These are phyloP conservation scores for Chenopodium quinoa DNA, from an alignment of 148 eudicot genomes.

Conservation along the genomic window DNA sequence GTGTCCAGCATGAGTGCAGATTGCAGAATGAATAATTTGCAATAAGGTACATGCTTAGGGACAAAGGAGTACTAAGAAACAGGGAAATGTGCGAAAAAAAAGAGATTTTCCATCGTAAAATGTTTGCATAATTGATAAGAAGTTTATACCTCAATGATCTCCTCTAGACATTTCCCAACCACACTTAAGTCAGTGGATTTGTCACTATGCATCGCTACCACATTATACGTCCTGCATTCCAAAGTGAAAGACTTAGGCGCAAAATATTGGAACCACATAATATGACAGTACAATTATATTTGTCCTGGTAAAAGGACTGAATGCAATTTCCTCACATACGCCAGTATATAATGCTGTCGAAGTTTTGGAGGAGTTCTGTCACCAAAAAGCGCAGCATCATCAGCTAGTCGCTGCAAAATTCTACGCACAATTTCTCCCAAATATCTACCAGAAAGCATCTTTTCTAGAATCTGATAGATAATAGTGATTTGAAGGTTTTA, in stretches of 20 bases:
- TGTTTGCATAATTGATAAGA: not conserved
- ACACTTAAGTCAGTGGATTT: slow-evolving; percentile 57
- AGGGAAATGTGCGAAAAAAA: not conserved
- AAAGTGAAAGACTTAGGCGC: not conserved
- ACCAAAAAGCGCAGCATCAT: slow-evolving; percentile 75
- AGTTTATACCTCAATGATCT: slow-evolving; percentile 49
- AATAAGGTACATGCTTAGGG: not conserved
- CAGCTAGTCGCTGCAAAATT: slow-evolving; percentile 59
- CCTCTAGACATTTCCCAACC: slow-evolving; percentile 48
- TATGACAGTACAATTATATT: not conserved
- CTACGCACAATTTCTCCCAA: slow-evolving; percentile 83
- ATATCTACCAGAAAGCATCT: slow-evolving; percentile 85
- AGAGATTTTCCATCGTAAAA: not conserved
- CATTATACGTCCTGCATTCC: slow-evolving; percentile 54
- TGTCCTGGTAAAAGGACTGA: not conserved
- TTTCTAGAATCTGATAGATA: slow-evolving; percentile 63
- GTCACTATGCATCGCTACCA: slow-evolving; percentile 79
- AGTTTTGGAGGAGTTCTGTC: slow-evolving; percentile 59
- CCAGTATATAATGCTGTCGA: slow-evolving; percentile 43
- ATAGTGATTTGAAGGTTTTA: not conserved
- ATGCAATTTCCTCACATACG: slow-evolving; percentile 30
- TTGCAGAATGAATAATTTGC: not conserved
- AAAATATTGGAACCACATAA: not conserved
- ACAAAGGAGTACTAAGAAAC: not conserved
- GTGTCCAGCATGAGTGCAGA: not conserved